These are phyloP conservation scores for Laetiporus sulphureus DNA, from an alignment of 1,284 basidiomycete genomes.

Conservation along the genomic window DNA sequence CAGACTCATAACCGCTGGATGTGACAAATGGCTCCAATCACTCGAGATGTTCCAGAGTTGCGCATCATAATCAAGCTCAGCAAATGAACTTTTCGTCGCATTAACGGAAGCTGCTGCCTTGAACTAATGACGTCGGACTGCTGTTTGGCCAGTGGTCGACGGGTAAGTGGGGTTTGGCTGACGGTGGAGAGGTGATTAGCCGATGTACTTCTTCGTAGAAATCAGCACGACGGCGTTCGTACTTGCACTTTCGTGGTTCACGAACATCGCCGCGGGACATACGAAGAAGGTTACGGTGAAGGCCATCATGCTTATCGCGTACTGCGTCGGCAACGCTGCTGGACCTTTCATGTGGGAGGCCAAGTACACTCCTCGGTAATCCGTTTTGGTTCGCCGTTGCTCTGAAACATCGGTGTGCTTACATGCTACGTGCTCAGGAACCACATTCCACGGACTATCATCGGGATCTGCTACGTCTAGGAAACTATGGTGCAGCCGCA, in stretches of 20 bases:
- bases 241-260: conserved; percentile 53
- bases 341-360: conserved; percentile 74
- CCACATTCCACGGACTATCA: conserved; percentile 63
- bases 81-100: no score
- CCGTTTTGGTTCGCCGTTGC: no score
- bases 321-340: conserved; percentile 65
- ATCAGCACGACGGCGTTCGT: no score
- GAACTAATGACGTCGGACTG: conserved; percentile 54
- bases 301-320: conserved; percentile 62
- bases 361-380: conserved; percentile 56
- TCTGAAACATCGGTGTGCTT: not conserved
- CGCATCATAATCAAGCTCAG: no score
- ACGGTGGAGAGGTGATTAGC: no score
- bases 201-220: no score
- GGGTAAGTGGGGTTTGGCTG: conserved; percentile 34
- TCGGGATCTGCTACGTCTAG: conserved; percentile 57
- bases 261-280: conserved; percentile 62
- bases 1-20: no score
- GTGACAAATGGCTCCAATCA: no score
- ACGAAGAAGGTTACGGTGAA: conserved; percentile 66
- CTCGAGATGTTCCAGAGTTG: no score
- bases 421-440: conserved; percentile 30
- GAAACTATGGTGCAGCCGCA: no score
- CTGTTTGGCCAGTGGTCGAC: conserved; percentile 57
- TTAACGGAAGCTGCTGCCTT: conserved; percentile 58